These are phyloP conservation scores for Ceratobasidium sp. DNA, from an alignment of 1,284 basidiomycete species.

Conservation along the genomic window DNA sequence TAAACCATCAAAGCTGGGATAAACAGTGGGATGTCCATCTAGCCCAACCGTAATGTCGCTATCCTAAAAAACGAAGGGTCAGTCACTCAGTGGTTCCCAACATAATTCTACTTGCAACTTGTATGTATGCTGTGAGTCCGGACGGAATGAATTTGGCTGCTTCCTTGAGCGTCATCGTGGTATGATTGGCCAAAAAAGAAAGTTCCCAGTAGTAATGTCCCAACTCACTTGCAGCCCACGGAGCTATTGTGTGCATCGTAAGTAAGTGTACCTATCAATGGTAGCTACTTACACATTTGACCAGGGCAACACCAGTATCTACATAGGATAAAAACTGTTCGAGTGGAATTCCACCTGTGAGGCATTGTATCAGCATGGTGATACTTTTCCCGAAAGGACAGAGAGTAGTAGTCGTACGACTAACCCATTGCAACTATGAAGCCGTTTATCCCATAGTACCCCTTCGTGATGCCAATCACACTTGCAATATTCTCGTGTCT, in stretches of 20 bases:
- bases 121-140: neutral
- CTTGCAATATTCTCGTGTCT: neutral
- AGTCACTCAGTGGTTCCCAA: neutral
- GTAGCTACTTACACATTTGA: neutral
- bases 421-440: neutral
- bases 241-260: neutral
- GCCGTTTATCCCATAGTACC: neutral
- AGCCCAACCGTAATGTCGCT: neutral
- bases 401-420: neutral
- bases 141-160: too few species aligned
- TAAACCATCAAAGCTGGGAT: neutral
- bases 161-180: too few species aligned
- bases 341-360: neutral
- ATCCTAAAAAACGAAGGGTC: neutral
- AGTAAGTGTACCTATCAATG: neutral
- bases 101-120: neutral
- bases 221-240: neutral
- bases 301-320: neutral
- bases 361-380: neutral
- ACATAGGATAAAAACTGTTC: slow-evolving; percentile 1
- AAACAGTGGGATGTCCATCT: neutral
- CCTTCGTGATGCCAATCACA: neutral
- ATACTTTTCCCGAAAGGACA: too few species aligned
- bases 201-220: too few species aligned
- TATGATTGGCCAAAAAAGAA: neutral